Base-by-base conservation (phyloP, 1,139 yeast genomes). In the Pichia cactophila region DNA sequence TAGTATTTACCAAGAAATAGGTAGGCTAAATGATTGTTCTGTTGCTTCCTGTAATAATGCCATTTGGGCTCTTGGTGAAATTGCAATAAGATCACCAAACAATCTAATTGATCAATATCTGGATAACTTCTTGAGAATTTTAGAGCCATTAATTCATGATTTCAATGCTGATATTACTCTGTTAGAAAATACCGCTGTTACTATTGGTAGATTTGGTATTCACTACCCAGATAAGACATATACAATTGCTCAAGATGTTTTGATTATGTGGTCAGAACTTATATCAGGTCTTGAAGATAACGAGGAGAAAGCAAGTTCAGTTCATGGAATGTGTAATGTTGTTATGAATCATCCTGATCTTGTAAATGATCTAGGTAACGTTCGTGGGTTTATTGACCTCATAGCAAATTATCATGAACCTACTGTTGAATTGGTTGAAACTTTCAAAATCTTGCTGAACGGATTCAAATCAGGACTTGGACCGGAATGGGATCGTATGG, bases 31-130 rank as follows among this genome's bases (percentile, higher is more conserved):
- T 43, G 70, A 68, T 60, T 45, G 53, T 20, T 69, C 87, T 55
- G 69, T 74, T 66, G 78, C 92, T 20, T 83, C 86, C 45, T 77
- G 83, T 65, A 87, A 89, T 64, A 92, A 92, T 66, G 95, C 97
- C 1, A 81, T 88, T 46, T 92, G 98, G 98, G 78, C 96, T 1
- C 69, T 86, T 20, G 98, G 98, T 36, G 96, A 92, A 65, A 79
- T 94, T 39, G 73, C 86, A 2, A 72, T 89, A 60, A 77, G 87
- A 55, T 63, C 83, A 31, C 58, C 74, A 4, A 65, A 69, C 23
- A 72, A 68, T 5, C 78, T 77, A 43, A 62, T 87, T 53, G 72
- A 73, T 46, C 83, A 83, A n/a, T 86, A 78, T 62, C 66, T 85
- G 45, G 70, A 72, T 43, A 83, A 81, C 54, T 67, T 87, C 53